A percentile compares a stretch with the other conserved stretches of the same genome.
Conservation (phyloP, 495 filamentous ascomycete species). For the Penicillium tannophilum region DNA sequence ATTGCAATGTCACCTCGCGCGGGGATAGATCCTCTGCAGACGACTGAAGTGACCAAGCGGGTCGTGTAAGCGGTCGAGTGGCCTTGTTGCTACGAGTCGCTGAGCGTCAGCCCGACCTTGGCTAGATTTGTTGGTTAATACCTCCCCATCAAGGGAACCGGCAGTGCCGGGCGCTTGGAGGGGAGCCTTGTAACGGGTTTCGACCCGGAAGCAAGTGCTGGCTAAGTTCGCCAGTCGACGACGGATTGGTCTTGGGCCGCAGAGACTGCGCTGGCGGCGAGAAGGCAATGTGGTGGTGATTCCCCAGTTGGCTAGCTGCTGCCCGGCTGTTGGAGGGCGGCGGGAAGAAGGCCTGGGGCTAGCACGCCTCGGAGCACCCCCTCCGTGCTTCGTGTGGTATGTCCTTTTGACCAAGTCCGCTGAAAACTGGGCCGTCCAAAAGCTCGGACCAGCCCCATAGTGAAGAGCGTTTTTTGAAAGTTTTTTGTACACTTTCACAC, state of each 20-base stretch:
- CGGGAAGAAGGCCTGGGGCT: too few species aligned
- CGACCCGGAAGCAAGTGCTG: not conserved
- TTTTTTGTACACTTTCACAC: constrained; percentile 7
- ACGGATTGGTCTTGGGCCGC: not conserved
- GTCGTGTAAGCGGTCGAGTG: constrained; percentile 66
- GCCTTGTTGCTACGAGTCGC: constrained; percentile 65
- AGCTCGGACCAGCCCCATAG: constrained; percentile 18
- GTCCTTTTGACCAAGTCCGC: not conserved
- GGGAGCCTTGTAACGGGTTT: not conserved
- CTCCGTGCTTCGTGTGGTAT: not conserved
- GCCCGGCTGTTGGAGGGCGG: too few species aligned
- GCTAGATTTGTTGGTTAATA: constrained; percentile 44
- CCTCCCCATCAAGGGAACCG: constrained; percentile 17
- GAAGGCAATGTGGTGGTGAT: not conserved
- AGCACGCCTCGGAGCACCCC: not conserved
- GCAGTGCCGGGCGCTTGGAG: constrained; percentile 14
- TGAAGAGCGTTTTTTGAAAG: constrained; percentile 8
- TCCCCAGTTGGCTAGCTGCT: not conserved
- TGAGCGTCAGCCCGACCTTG: constrained; percentile 61
- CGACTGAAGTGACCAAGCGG: constrained; percentile 54
- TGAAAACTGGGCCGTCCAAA: not conserved
- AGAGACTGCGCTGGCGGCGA: not conserved
- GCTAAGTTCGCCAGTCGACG: not conserved
- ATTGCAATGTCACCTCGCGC: constrained; percentile 64
- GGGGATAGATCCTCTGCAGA: constrained; percentile 67